These are phyloP conservation scores for Cokeromyces recurvatus DNA, from an alignment of 371 early-diverging fungal species.

Conservation along the genomic window DNA sequence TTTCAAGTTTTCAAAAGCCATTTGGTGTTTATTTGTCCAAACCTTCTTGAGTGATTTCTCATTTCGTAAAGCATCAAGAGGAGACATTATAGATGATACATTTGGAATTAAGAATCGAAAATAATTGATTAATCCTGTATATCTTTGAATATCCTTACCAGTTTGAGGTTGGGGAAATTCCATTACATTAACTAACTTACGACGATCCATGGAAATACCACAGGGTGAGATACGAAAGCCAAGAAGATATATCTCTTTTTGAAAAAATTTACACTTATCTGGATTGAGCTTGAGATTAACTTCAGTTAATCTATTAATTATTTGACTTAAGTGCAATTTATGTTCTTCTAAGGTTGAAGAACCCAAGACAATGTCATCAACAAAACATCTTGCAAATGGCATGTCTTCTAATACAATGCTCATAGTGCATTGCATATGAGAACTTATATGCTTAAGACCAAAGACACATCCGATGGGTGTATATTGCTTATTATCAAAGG, in stretches of 20 bases:
- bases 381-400: conserved; percentile 3
- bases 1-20: neutral
- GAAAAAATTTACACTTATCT: conserved; percentile 13
- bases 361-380: conserved; percentile 11
- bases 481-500: conserved; percentile 1
- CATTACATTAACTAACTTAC: conserved; percentile 7
- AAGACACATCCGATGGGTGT: neutral
- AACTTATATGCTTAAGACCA: conserved; percentile 2
- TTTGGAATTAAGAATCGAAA: conserved; percentile 17
- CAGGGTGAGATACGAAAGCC: conserved; percentile 8
- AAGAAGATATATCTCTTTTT: conserved; percentile 1
- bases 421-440: neutral
- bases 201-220: conserved; percentile 7
- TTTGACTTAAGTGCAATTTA: conserved; percentile 4
- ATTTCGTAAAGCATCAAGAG: conserved; percentile 13
- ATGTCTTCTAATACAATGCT: conserved; percentile 8
- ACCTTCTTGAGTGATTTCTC: neutral
- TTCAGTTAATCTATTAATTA: conserved; percentile 5
- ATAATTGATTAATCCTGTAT: conserved; percentile 18
- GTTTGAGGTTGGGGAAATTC: conserved; percentile 3
- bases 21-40: neutral
- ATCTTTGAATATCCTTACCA: conserved; percentile 7
- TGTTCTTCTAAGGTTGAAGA: conserved; percentile 1
- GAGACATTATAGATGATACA: conserved; percentile 8
- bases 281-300: conserved; percentile 12